Conservation (phyloP, 108 stramenopile species). For the Cyclotella baltica region DNA sequence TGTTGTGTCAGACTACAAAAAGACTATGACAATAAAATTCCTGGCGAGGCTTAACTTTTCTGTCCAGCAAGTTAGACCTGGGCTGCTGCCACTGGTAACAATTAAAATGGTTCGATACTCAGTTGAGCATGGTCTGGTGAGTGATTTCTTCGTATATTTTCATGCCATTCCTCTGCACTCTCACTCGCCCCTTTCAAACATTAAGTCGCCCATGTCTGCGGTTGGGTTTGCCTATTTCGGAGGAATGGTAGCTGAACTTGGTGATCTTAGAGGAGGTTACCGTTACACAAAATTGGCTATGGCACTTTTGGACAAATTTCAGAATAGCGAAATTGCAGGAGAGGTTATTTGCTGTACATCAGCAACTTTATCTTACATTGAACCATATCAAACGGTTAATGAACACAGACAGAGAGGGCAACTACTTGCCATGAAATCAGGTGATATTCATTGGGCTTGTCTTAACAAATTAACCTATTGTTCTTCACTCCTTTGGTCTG, state of each 20-base stretch:
- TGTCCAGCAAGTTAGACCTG: not conserved
- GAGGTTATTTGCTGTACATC: not conserved
- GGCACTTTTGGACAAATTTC: slow-evolving; percentile 7
- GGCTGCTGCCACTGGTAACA: not conserved
- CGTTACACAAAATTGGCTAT: slow-evolving; percentile 23
- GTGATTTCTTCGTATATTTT: not conserved
- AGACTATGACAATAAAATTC: slow-evolving; percentile 24
- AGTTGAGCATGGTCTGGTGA: slow-evolving; percentile 16
- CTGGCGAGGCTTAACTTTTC: not conserved
- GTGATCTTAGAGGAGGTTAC: slow-evolving; percentile 12
- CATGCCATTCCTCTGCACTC: not conserved
- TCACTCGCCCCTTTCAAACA: too few relatives aligned
- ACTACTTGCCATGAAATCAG: slow-evolving; percentile 8
- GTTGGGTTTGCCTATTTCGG: slow-evolving; percentile 26
- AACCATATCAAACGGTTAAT: slow-evolving; percentile 19
- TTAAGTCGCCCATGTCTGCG: slow-evolving; percentile 23
- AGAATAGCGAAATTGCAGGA: not conserved
- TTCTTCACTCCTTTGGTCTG: not conserved
- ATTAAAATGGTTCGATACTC: slow-evolving; percentile 12
- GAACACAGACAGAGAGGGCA: not conserved
- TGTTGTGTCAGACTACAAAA: slow-evolving; percentile 10
- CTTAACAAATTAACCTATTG: not conserved
- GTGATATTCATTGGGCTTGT: slow-evolving; percentile 15
- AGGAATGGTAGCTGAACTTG: slow-evolving; percentile 1
- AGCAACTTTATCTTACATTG: slow-evolving; percentile 5